A percentile compares a stretch with the other conserved stretches of the same genome.
These are phyloP conservation scores for Atractiella rhizophila DNA, from an alignment of 768 basidiomycete genomes.

Conservation along the genomic window DNA sequence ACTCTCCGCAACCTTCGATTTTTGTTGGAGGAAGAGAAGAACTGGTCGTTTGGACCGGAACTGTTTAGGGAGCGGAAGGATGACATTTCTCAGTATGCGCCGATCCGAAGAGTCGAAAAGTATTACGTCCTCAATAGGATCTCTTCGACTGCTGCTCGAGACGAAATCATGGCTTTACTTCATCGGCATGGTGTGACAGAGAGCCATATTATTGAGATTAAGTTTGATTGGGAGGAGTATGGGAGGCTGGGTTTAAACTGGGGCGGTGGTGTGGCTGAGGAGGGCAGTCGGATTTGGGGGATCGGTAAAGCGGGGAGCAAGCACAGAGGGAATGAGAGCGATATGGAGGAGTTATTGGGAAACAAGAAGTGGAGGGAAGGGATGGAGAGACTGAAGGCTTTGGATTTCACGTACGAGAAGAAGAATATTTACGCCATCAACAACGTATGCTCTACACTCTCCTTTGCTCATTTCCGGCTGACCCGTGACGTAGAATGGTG, in stretches of 20 bases:
- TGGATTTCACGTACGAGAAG: slow-evolving; percentile 18
- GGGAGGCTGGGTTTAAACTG: slow-evolving; percentile 13
- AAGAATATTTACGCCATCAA: slow-evolving; percentile 20
- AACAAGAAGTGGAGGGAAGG: slow-evolving; percentile 4
- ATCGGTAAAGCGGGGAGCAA: slow-evolving; percentile 8
- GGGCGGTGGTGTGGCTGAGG: slow-evolving; percentile 15
- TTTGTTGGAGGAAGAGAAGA: slow-evolving; percentile 17
- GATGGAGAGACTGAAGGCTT: slow-evolving; percentile 13
- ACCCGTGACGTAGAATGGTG: slow-evolving; percentile 14
- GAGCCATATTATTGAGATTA: slow-evolving; percentile 15
- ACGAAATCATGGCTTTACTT: slow-evolving; percentile 14
- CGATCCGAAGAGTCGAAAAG: slow-evolving; percentile 14
- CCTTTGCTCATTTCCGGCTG: background rate
- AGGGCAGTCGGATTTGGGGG: slow-evolving; percentile 11
- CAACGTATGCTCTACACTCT: slow-evolving; percentile 10
- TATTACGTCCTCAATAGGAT: slow-evolving; percentile 19
- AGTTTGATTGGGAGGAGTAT: slow-evolving; percentile 17
- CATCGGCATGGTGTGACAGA: slow-evolving; percentile 11
- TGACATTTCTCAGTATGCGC: no score
- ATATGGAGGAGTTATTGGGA: background rate
- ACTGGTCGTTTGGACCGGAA: slow-evolving; percentile 11
- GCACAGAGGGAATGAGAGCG: background rate
- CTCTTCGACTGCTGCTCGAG: slow-evolving; percentile 10
- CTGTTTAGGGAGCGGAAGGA: no score
- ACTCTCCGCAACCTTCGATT: slow-evolving; percentile 19